Conservation (phyloP, 192 early-diverging fungal genomes). For the Entrophospora sp. region DNA sequence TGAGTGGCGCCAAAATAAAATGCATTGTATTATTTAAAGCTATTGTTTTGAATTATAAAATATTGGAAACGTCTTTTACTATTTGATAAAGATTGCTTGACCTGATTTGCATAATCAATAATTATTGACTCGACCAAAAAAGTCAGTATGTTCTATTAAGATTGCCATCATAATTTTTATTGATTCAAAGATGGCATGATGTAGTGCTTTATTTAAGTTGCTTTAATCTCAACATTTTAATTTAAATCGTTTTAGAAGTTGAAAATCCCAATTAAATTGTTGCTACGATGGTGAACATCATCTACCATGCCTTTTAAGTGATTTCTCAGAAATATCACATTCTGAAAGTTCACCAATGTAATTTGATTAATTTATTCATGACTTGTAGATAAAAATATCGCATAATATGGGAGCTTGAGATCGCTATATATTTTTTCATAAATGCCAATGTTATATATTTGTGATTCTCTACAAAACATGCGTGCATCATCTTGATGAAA, state of each 20-base stretch:
- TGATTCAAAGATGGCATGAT: constrained; percentile 81
- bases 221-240: constrained; percentile 66
- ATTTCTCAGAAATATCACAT: constrained; percentile 73
- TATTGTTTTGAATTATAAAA: constrained; percentile 58
- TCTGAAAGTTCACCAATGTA: constrained; percentile 64
- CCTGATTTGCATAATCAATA: constrained; percentile 60
- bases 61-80: constrained; percentile 27
- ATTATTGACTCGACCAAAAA: constrained; percentile 52
- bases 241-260: constrained; percentile 77
- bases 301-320: constrained; percentile 58
- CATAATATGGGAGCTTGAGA: constrained; percentile 71
- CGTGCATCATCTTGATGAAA: constrained; percentile 98
- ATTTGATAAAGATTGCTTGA: constrained; percentile 30
- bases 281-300: constrained; percentile 73
- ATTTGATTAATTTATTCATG: constrained; percentile 56
- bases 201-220: constrained; percentile 62
- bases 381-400: constrained; percentile 73
- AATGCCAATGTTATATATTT: constrained; percentile 70
- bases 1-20: constrained; percentile 65
- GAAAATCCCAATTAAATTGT: constrained; percentile 95
- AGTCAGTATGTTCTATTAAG: constrained; percentile 78
- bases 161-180: constrained; percentile 95
- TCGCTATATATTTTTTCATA: constrained; percentile 70
- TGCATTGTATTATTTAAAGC: constrained; percentile 76
- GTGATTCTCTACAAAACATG: constrained; percentile 81